phyloP scores from a whole-genome alignment of 352 stramenopile genomes.

The Globisporangium barbulae region DNA sequence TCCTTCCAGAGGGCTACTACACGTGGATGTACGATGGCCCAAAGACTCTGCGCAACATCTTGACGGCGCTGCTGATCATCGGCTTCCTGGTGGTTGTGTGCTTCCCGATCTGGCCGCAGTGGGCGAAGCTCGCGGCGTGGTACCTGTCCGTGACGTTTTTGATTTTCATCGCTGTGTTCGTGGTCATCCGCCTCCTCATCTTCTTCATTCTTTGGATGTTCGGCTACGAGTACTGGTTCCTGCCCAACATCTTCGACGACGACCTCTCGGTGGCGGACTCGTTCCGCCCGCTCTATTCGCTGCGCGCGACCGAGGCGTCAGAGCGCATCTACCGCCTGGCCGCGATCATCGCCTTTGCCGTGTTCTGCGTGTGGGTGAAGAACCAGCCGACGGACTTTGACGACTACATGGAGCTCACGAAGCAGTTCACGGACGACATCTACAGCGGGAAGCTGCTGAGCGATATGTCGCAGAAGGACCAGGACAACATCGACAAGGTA shows the following conservation, averaged over 20 bases:
- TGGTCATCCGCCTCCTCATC: conserved; percentile 92
- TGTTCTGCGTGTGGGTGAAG: conserved; percentile 97
- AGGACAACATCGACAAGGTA: conserved; percentile 97
- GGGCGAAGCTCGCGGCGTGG: conserved; percentile 97
- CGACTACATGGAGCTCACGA: conserved; percentile 97
- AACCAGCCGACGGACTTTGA: conserved; percentile 99
- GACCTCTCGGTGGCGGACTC: conserved; percentile 96
- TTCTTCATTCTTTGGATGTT: conserved; percentile 97
- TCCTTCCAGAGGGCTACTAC: conserved; percentile 96
- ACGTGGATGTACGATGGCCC: conserved; percentile 99
- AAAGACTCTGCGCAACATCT: conserved; percentile 97
- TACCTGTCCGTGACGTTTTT: conserved; percentile 99
- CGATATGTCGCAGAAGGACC: conserved; percentile 97
- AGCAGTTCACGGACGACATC: conserved; percentile 99
- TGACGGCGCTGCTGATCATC: conserved; percentile 96
- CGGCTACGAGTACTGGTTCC: conserved; percentile 97
- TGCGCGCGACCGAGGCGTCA: conserved; percentile 75
- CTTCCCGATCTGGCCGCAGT: conserved; percentile 99
- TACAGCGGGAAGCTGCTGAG: conserved; percentile 98
- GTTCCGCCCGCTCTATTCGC: conserved; percentile 95
- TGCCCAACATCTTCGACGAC: conserved; percentile 99
- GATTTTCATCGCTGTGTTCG: conserved; percentile 97
- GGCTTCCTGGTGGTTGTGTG: conserved; percentile 97
- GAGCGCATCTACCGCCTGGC: conserved; percentile 95
- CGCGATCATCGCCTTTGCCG: conserved; percentile 91